Percentiles rank a stretch among this genome's conserved stretches.
phyloP scores from a whole-genome alignment of 148 eudicot species.

The Arctostaphylos glauca region DNA sequence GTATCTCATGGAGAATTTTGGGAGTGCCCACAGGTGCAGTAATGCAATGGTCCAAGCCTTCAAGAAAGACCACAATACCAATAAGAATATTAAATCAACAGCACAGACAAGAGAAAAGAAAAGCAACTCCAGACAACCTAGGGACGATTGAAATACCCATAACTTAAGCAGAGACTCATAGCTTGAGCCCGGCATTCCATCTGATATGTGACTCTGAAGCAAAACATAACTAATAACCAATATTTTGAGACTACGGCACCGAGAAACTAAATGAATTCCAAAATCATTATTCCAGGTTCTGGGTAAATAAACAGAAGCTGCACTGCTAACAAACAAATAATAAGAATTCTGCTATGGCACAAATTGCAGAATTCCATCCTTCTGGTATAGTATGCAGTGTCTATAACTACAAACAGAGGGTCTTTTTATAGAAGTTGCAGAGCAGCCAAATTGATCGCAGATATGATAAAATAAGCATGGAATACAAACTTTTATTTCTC shows the following conservation, averaged over 20 bases:
- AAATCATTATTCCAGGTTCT: not conserved
- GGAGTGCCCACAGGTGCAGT: slow-evolving; percentile 59
- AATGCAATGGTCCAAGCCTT: slow-evolving; percentile 61
- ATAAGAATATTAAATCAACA: slow-evolving; percentile 13
- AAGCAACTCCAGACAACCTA: not conserved
- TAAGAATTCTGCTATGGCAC: not conserved
- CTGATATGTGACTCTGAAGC: not conserved
- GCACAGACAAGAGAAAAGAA: not conserved
- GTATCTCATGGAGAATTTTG: slow-evolving; percentile 36
- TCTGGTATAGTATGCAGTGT: not conserved
- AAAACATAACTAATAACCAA: not conserved
- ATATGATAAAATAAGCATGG: not conserved
- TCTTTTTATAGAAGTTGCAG: not conserved
- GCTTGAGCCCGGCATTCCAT: not conserved
- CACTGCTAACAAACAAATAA: not conserved
- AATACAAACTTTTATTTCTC: not conserved
- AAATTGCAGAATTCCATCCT: not conserved
- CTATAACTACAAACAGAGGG: not conserved
- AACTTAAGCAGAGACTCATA: not conserved
- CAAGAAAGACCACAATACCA: slow-evolving; percentile 2
- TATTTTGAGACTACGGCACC: not conserved
- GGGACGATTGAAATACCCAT: not conserved
- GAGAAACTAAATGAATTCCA: not conserved
- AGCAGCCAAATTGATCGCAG: not conserved
- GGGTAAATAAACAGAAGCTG: not conserved